phyloP scores from a whole-genome alignment of 257 asterid genomes.

The Solanum pinnatisectum region DNA sequence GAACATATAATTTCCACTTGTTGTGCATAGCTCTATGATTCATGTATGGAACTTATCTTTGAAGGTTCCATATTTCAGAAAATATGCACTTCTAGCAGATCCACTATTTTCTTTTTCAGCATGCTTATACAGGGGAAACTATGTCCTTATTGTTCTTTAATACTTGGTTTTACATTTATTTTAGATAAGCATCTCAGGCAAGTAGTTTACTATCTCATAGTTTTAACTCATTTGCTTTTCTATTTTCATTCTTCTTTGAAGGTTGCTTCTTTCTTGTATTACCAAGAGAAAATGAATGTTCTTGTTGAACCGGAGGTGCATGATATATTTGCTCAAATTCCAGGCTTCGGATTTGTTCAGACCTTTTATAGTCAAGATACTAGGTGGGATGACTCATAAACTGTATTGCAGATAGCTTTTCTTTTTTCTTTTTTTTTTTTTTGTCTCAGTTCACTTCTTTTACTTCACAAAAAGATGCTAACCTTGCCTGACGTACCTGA shows the following conservation, averaged over 20 bases:
- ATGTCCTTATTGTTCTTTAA: background rate
- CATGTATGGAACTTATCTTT: background rate
- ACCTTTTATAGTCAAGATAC: conserved; percentile 97
- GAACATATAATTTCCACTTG: background rate
- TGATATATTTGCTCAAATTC: conserved; percentile 84
- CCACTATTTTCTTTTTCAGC: background rate
- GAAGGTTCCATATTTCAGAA: background rate
- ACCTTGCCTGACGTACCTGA: conserved; percentile 14
- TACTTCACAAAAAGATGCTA: conserved; percentile 1
- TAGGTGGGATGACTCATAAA: conserved; percentile 43
- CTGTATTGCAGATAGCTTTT: background rate
- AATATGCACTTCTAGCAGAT: background rate
- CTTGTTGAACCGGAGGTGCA: conserved; percentile 99
- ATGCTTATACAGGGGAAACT: background rate
- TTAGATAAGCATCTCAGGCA: background rate
- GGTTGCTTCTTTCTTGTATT: conserved; percentile 86
- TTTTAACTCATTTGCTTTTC: background rate
- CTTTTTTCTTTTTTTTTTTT: background rate
- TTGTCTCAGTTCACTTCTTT: background rate
- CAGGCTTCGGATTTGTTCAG: conserved; percentile 97
- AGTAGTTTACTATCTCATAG: background rate
- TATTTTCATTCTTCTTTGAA: conserved; percentile 25
- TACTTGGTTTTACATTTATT: background rate
- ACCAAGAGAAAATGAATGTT: conserved; percentile 89
- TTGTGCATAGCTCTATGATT: background rate